These are phyloP conservation scores for Leccinellum luteum DNA, from an alignment of 768 basidiomycete genomes.

Conservation along the genomic window DNA sequence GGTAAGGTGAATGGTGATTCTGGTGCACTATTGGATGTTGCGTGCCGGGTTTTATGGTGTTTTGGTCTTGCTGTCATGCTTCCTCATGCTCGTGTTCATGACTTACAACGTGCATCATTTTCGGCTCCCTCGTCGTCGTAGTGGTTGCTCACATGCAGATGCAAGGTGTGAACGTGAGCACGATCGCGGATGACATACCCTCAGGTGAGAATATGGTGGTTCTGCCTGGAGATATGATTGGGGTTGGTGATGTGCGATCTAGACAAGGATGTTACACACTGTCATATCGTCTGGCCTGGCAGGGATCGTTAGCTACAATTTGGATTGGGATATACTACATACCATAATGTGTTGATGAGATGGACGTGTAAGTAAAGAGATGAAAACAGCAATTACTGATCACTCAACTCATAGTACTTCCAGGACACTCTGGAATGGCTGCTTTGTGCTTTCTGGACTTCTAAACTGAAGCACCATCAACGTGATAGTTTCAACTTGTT, in stretches of 20 bases:
- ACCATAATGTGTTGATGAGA: slow-evolving; percentile 39
- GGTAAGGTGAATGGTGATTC: background rate
- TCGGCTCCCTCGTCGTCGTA: background rate
- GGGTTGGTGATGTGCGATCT: slow-evolving; percentile 16
- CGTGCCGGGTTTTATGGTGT: slow-evolving; percentile 73
- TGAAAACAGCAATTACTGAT: slow-evolving; percentile 15
- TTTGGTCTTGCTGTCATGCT: slow-evolving; percentile 77
- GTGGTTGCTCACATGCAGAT: background rate
- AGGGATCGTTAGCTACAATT: background rate
- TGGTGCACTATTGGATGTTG: slow-evolving; percentile 42
- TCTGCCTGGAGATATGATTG: slow-evolving; percentile 54
- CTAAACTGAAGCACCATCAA: too few species aligned
- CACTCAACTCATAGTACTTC: too few species aligned
- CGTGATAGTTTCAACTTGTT: slow-evolving; percentile 32
- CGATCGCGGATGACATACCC: slow-evolving; percentile 46
- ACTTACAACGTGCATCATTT: slow-evolving; percentile 79
- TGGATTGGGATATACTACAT: slow-evolving; percentile 17
- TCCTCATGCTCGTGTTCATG: slow-evolving; percentile 96
- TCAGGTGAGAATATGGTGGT: slow-evolving; percentile 99
- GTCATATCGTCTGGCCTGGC: slow-evolving; percentile 89
- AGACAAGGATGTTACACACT: slow-evolving; percentile 53
- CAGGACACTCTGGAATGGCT: slow-evolving; percentile 48
- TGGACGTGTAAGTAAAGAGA: slow-evolving; percentile 30
- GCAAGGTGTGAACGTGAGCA: slow-evolving; percentile 4
- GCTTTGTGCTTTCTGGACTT: too few species aligned